phyloP scores from a whole-genome alignment of 345 rosid species.

The Gossypium raimondii region DNA sequence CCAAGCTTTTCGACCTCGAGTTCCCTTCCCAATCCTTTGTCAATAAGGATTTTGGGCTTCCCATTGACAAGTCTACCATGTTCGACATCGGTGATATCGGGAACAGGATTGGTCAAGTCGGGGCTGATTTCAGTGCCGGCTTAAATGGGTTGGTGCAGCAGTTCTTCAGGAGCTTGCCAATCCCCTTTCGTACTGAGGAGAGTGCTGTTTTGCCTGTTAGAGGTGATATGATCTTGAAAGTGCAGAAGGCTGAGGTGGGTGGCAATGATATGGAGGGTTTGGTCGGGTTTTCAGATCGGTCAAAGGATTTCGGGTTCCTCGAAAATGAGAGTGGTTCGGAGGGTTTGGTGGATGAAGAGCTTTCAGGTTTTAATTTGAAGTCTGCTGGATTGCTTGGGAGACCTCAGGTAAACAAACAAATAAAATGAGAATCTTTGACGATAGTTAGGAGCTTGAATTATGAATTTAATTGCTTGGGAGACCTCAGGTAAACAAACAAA shows the following conservation, averaged over 20 bases:
- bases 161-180: slow-evolving; percentile 63
- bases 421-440: neutral
- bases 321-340: slow-evolving; percentile 34
- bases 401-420: slow-evolving; percentile 51
- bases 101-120: slow-evolving; percentile 79
- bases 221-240: slow-evolving; percentile 25
- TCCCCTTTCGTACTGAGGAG: slow-evolving; percentile 65
- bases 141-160: slow-evolving; percentile 76
- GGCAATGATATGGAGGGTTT: slow-evolving; percentile 26
- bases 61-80: slow-evolving; percentile 48
- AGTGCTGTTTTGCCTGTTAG: slow-evolving; percentile 24
- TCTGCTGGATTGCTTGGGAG: slow-evolving; percentile 50
- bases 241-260: slow-evolving; percentile 25
- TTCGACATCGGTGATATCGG: slow-evolving; percentile 69
- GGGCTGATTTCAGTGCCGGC: slow-evolving; percentile 76
- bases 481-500: slow-evolving; percentile 51
- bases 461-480: slow-evolving; percentile 31
- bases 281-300: slow-evolving; percentile 38
- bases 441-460: neutral
- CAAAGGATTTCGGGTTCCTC: slow-evolving; percentile 37
- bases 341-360: slow-evolving; percentile 44
- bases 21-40: slow-evolving; percentile 46
- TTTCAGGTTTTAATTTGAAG: slow-evolving; percentile 46
- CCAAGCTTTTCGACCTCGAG: slow-evolving; percentile 71
- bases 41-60: slow-evolving; percentile 39